Conservation (phyloP, 257 asterid genomes). For the Rauvolfia tetraphylla region DNA sequence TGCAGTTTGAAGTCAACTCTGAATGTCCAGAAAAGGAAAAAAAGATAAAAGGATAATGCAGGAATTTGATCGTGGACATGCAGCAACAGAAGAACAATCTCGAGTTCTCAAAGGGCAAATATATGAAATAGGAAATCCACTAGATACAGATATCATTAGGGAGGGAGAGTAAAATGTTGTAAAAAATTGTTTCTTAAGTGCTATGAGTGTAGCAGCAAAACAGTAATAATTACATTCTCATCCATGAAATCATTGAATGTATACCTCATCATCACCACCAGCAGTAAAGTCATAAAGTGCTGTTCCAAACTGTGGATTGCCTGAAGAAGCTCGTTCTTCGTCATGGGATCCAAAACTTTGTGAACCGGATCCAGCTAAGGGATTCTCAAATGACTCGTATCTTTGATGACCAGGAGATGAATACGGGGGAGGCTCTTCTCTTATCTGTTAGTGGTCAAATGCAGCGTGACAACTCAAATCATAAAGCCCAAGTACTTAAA, state of each 20-base stretch:
- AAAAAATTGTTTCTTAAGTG: not conserved
- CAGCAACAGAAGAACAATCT: not conserved
- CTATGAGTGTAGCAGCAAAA: not conserved
- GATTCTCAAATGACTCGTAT: constrained; percentile 84
- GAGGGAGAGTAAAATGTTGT: not conserved
- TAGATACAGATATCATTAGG: not conserved
- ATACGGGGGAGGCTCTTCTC: constrained; percentile 99
- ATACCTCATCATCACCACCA: constrained; percentile 99
- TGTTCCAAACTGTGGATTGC: constrained; percentile 63
- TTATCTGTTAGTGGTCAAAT: constrained; percentile 48
- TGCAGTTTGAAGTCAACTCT: constrained; percentile 15
- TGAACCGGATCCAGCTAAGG: constrained; percentile 76
- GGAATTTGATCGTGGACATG: not conserved
- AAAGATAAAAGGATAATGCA: not conserved
- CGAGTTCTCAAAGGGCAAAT: not conserved
- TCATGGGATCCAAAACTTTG: constrained; percentile 56
- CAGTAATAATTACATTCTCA: not conserved
- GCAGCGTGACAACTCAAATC: constrained; percentile 14
- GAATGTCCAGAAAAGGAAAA: not conserved
- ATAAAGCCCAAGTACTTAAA: not conserved
- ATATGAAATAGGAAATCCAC: not conserved
- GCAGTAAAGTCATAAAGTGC: constrained; percentile 99
- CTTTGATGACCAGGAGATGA: constrained; percentile 84
- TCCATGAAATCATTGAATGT: constrained; percentile 7
- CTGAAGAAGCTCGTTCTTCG: constrained; percentile 70